Evolutionary conservation across 2,329 filamentous ascomycete species (phyloP).

Genomic region (Cladosporium colombiae): DNA sequence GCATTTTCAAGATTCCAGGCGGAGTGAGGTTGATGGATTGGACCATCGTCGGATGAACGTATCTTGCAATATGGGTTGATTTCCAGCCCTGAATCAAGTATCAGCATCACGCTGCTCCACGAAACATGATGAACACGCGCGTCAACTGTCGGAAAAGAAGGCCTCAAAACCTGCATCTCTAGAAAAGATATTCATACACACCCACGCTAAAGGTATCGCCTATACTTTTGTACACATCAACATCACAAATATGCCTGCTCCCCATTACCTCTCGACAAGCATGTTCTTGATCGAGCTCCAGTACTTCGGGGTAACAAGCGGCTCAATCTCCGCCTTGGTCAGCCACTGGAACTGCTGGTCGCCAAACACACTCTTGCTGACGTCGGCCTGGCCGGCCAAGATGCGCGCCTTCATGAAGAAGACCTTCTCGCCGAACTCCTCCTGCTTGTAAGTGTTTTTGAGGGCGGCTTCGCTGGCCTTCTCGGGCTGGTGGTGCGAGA

Average conservation of each 20-base stretch:
- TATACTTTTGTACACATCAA: background rate
- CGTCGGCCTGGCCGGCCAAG: slow-evolving; percentile 90
- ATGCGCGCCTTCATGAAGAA: slow-evolving; percentile 98
- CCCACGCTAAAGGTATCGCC: slow-evolving; percentile 12
- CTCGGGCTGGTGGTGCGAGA: slow-evolving; percentile 14
- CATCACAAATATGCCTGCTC: background rate
- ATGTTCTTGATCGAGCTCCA: slow-evolving; percentile 77
- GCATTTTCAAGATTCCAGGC: too few species aligned
- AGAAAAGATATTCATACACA: slow-evolving; percentile 9
- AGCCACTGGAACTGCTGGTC: slow-evolving; percentile 89
- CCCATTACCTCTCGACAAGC: slow-evolving; percentile 69
- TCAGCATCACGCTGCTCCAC: too few species aligned
- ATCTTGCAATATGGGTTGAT: too few species aligned
- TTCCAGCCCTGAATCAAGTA: too few species aligned
- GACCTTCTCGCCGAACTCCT: slow-evolving; percentile 71
- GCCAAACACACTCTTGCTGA: slow-evolving; percentile 69
- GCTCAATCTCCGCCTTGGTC: slow-evolving; percentile 80
- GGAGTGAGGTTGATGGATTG: too few species aligned
- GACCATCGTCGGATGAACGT: too few species aligned
- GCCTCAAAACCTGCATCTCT: too few species aligned
- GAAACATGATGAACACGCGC: background rate
- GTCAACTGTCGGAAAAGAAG: too few species aligned
- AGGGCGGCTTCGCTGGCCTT: slow-evolving; percentile 15
- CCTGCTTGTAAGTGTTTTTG: slow-evolving; percentile 30
- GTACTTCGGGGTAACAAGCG: slow-evolving; percentile 67